Conservation (phyloP, 352 stramenopile genomes). For the Globisporangium nagaii region DNA sequence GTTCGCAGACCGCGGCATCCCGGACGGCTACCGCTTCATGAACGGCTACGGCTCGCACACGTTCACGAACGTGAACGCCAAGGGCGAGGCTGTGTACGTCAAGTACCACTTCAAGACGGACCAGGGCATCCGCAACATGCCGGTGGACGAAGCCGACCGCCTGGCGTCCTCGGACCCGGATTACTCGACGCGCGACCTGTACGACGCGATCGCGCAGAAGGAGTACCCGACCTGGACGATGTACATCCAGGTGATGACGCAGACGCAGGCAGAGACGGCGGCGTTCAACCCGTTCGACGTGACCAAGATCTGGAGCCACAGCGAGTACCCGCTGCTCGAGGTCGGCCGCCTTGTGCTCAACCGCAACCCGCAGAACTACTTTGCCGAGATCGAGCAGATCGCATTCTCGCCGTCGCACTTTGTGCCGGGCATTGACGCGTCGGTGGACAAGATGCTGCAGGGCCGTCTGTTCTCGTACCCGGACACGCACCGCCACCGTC, state of each 20-base stretch:
- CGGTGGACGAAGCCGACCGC: conserved; percentile 63
- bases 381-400: conserved; percentile 91
- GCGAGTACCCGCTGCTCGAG: conserved; percentile 80
- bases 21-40: conserved; percentile 88
- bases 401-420: conserved; percentile 90
- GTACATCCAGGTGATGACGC: conserved; percentile 91
- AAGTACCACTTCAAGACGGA: conserved; percentile 94
- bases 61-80: conserved; percentile 87
- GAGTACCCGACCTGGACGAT: conserved; percentile 86
- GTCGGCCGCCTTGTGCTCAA: conserved; percentile 88
- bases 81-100: conserved; percentile 75
- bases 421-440: conserved; percentile 88
- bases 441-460: conserved; percentile 87
- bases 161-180: conserved; percentile 78
- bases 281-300: conserved; percentile 90
- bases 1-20: conserved; percentile 86
- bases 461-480: conserved; percentile 87
- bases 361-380: conserved; percentile 91
- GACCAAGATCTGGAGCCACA: conserved; percentile 91
- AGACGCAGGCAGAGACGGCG: conserved; percentile 47
- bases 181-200: conserved; percentile 89
- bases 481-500: conserved; percentile 83
- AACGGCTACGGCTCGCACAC: conserved; percentile 91
- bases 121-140: conserved; percentile 86
- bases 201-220: conserved; percentile 82